Evolutionary conservation across 2,329 filamentous ascomycete species (phyloP).

Genomic region (Trichoderma sp.): DNA sequence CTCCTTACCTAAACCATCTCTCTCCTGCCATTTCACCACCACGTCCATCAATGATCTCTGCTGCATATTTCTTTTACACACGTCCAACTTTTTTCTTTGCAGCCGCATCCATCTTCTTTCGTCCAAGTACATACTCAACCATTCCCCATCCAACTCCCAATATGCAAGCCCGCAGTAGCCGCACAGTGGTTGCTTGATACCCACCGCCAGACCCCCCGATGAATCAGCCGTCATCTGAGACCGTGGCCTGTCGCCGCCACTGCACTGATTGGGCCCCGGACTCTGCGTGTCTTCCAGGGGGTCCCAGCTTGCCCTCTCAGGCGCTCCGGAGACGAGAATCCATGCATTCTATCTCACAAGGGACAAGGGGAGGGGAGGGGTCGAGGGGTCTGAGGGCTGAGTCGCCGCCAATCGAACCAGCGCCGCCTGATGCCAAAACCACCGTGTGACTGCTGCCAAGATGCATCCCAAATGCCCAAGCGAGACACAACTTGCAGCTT

Average conservation of each 20-base stretch:
- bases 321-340: neutral
- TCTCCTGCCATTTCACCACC: neutral
- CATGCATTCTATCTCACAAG: neutral
- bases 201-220: neutral
- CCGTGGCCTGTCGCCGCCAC: constrained; percentile 1
- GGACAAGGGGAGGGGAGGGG: neutral
- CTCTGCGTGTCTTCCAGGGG: neutral
- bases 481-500: neutral
- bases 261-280: neutral
- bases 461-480: neutral
- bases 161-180: neutral
- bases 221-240: constrained; percentile 17
- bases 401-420: constrained; percentile 12
- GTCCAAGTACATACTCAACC: neutral
- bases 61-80: neutral
- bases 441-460: constrained; percentile 14
- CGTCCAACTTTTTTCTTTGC: neutral
- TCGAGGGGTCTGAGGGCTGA: neutral
- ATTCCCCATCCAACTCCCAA: neutral
- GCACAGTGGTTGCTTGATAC: neutral
- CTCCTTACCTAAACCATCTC: too few relatives aligned
- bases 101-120: neutral
- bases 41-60: neutral
- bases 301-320: neutral
- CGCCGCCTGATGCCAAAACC: constrained; percentile 8